Percentiles rank a stretch among this genome's conserved stretches.
Evolutionary conservation across 2,329 filamentous ascomycete genomes (phyloP).

Genomic region (Calonectria pseudoturangicola): DNA sequence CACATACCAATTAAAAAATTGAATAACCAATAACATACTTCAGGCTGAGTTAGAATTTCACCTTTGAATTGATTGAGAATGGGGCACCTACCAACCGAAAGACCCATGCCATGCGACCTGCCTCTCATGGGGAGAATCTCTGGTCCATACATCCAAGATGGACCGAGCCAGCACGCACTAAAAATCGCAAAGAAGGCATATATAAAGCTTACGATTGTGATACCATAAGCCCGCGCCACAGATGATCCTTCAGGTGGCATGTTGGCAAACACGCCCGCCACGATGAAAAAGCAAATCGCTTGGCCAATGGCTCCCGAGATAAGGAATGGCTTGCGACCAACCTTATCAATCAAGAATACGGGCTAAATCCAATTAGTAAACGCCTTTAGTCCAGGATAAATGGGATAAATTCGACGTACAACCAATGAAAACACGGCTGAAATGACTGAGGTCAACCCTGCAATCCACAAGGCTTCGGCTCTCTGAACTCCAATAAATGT

Average conservation of each 20-base stretch:
- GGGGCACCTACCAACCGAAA: neutral
- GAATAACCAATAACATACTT: slow-evolving; percentile 13
- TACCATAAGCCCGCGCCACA: neutral
- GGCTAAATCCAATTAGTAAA: neutral
- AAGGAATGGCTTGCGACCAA: slow-evolving; percentile 10
- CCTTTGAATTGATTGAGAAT: fast-evolving
- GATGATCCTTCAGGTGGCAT: neutral
- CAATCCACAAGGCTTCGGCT: slow-evolving; percentile 2
- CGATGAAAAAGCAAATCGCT: slow-evolving; percentile 4
- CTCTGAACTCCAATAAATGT: neutral
- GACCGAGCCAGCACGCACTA: slow-evolving; percentile 6
- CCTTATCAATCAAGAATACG: neutral
- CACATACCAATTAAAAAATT: slow-evolving; percentile 8
- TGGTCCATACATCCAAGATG: slow-evolving; percentile 12
- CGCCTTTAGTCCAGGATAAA: neutral
- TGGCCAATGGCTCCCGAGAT: neutral
- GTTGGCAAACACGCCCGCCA: slow-evolving; percentile 1
- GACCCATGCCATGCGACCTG: neutral
- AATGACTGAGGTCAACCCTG: slow-evolving; percentile 11
- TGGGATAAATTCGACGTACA: neutral
- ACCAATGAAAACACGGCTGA: neutral
- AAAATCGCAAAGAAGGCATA: slow-evolving; percentile 19
- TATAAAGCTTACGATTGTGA: slow-evolving; percentile 3
- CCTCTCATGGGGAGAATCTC: slow-evolving; percentile 19
- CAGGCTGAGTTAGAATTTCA: neutral